These are phyloP conservation scores for Pseudogymnoascus sp. DNA, from an alignment of 2,329 filamentous ascomycete genomes.

Conservation along the genomic window DNA sequence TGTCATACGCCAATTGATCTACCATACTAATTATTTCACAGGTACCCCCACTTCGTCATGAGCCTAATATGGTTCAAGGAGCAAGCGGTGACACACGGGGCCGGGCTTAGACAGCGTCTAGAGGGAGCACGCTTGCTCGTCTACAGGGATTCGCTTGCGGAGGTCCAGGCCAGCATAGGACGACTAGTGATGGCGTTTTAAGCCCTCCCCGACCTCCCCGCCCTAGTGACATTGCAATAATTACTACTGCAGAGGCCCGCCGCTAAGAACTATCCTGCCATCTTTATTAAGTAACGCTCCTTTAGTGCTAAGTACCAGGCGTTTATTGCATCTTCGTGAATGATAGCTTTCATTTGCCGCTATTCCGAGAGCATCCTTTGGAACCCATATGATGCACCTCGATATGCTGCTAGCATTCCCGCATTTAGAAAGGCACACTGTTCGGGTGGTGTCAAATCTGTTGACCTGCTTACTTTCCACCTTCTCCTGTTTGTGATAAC, in stretches of 20 bases:
- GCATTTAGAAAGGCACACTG: background rate
- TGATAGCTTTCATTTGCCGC: background rate
- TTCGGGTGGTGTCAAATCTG: background rate
- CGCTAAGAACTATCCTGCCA: background rate
- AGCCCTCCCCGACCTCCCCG: background rate
- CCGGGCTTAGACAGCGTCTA: background rate
- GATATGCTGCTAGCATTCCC: background rate
- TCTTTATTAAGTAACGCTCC: background rate
- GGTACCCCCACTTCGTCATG: background rate
- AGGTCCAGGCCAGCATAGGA: too few relatives aligned
- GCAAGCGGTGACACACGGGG: background rate
- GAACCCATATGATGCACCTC: background rate
- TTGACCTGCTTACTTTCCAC: constrained; percentile 30
- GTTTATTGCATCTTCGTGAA: background rate
- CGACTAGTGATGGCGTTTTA: background rate
- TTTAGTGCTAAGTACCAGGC: background rate
- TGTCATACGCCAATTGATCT: background rate
- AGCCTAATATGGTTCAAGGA: background rate
- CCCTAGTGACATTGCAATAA: background rate
- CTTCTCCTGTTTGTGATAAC: constrained; percentile 24
- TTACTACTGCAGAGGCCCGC: background rate
- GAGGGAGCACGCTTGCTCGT: background rate
- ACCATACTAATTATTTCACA: background rate
- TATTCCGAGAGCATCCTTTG: background rate
- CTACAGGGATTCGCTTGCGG: too few relatives aligned